Conservation (phyloP, 164 flowering plant genomes). For the Cinnamomum chago region DNA sequence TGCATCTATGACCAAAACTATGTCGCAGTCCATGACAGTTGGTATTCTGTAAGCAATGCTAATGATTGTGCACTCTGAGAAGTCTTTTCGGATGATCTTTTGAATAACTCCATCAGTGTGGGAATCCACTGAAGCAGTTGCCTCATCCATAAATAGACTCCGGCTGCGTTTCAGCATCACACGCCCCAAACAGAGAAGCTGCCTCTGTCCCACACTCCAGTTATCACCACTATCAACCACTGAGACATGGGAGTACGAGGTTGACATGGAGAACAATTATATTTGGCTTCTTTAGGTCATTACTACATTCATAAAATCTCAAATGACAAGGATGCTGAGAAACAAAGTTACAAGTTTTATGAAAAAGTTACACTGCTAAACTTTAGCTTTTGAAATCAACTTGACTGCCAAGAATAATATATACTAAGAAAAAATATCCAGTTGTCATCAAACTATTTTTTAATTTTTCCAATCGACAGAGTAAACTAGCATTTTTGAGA, state of each 20-base stretch:
- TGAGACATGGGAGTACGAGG: constrained; percentile 10
- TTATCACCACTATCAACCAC: constrained; percentile 93
- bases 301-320: no score
- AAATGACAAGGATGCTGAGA: no score
- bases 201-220: constrained; percentile 99
- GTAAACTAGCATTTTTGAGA: no score
- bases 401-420: no score
- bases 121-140: constrained; percentile 97
- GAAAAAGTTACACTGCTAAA: no score
- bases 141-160: constrained; percentile 91
- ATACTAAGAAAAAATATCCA: no score
- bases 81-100: constrained; percentile 82
- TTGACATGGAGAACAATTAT: no score
- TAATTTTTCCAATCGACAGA: no score
- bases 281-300: no score
- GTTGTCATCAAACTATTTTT: no score
- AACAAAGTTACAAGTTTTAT: no score
- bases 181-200: constrained; percentile 86
- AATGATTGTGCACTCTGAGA: constrained; percentile 76
- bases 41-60: constrained; percentile 99
- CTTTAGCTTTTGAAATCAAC: no score
- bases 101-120: constrained; percentile 95
- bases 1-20: constrained; percentile 92
- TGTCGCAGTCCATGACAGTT: constrained; percentile 94
- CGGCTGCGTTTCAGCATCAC: constrained; percentile 87